Conservation (phyloP, 495 filamentous ascomycete genomes). For the Tuber microsphaerosporum region DNA sequence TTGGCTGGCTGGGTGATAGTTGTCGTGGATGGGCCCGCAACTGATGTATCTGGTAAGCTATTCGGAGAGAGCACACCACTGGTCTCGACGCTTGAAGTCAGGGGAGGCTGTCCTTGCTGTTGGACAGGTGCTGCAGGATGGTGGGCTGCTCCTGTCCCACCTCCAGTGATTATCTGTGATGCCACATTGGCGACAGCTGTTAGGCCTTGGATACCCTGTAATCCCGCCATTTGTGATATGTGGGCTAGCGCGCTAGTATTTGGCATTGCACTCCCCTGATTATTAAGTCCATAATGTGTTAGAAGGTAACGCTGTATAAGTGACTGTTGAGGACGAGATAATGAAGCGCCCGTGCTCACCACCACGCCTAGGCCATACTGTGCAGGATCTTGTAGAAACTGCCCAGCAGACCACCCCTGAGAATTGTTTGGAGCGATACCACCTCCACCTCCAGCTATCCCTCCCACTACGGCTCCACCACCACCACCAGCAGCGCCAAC, state of each 20-base stretch:
- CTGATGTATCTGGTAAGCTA: background rate
- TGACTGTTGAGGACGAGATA: constrained; percentile 1
- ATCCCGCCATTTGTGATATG: background rate
- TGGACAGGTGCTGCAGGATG: background rate
- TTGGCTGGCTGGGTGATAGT: background rate
- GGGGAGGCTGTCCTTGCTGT: background rate
- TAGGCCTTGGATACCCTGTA: background rate
- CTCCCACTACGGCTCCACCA: constrained; percentile 13
- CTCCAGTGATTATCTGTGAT: background rate
- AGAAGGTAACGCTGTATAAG: background rate
- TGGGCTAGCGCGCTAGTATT: constrained; percentile 3
- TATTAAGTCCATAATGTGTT: background rate
- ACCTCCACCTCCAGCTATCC: constrained; percentile 11
- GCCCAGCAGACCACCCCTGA: constrained; percentile 36
- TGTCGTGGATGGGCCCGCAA: background rate
- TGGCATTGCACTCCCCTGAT: constrained; percentile 1
- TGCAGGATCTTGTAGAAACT: constrained; percentile 35
- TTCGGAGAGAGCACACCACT: background rate
- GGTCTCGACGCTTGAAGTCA: background rate
- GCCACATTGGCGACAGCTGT: background rate
- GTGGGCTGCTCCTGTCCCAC: background rate
- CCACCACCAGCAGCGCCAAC: constrained; percentile 6
- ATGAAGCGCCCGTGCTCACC: constrained; percentile 27
- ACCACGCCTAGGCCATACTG: constrained; percentile 35
- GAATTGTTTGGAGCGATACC: constrained; percentile 4